Evolutionary conservation across 768 basidiomycete species (phyloP).

Genomic region (Russula sp.): DNA sequence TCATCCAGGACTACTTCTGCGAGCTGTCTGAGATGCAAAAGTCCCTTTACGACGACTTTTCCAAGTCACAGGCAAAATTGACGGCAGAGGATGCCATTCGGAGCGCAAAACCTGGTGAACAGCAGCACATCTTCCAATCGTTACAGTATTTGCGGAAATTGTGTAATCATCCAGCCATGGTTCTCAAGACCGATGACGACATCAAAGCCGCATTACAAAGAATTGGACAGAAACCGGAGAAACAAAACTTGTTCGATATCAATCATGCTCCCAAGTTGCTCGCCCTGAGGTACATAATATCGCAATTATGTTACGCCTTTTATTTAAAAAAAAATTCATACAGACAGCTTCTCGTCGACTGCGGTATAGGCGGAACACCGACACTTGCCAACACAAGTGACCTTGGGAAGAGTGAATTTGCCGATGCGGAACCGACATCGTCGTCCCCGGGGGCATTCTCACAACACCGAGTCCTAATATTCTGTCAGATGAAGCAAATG

Average conservation of each 20-base stretch:
- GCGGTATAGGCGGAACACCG: slow-evolving; percentile 73
- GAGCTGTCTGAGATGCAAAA: slow-evolving; percentile 95
- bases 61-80: slow-evolving; percentile 66
- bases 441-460: slow-evolving; percentile 58
- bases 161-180: slow-evolving; percentile 94
- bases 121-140: slow-evolving; percentile 95
- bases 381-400: slow-evolving; percentile 46
- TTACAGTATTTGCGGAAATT: slow-evolving; percentile 95
- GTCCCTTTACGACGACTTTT: slow-evolving; percentile 90
- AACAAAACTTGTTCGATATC: slow-evolving; percentile 64
- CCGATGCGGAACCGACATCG: slow-evolving; percentile 52
- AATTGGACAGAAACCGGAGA: slow-evolving; percentile 45
- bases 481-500: slow-evolving; percentile 99
- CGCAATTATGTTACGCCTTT: slow-evolving; percentile 16
- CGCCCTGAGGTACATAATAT: slow-evolving; percentile 69
- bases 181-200: slow-evolving; percentile 69
- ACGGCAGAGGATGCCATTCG: slow-evolving; percentile 64
- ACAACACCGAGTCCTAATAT: slow-evolving; percentile 97
- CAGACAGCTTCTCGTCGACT: slow-evolving; percentile 92
- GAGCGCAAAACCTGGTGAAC: slow-evolving; percentile 45
- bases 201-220: slow-evolving; percentile 56
- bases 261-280: slow-evolving; percentile 91
- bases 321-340: neutral
- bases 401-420: slow-evolving; percentile 62
- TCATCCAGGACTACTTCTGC: slow-evolving; percentile 99